Evolutionary conservation across 2,329 filamentous ascomycete species (phyloP).

Genomic region (Fusarium falciforme): DNA sequence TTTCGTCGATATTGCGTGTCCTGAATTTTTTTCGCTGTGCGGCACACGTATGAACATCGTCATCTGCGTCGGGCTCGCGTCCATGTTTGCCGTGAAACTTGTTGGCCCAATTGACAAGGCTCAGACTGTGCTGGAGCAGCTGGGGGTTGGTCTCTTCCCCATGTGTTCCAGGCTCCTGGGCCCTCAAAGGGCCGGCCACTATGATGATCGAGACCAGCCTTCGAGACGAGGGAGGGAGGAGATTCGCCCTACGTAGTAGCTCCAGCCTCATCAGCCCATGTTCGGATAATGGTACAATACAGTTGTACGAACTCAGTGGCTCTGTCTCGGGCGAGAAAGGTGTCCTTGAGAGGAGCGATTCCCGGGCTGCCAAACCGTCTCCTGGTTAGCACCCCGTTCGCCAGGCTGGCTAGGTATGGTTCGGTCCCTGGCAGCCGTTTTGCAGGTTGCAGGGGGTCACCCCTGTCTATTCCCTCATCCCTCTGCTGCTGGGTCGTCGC

Average conservation of each 20-base stretch:
- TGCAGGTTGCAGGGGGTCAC: slow-evolving; percentile 18
- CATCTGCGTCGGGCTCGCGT: slow-evolving; percentile 22
- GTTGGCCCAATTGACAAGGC: slow-evolving; percentile 18
- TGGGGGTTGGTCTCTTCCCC: slow-evolving; percentile 6
- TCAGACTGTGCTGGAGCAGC: slow-evolving; percentile 20
- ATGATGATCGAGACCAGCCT: slow-evolving; percentile 23
- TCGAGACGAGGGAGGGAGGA: neutral
- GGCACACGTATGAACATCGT: slow-evolving; percentile 35
- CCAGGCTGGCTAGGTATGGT: slow-evolving; percentile 3
- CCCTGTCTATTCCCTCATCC: slow-evolving; percentile 17
- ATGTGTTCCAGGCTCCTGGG: slow-evolving; percentile 25
- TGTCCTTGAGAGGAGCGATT: slow-evolving; percentile 17
- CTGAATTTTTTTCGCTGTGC: slow-evolving; percentile 9
- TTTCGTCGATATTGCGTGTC: slow-evolving; percentile 25
- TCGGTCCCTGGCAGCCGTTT: slow-evolving; percentile 37
- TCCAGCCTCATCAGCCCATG: neutral
- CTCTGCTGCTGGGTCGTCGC: slow-evolving; percentile 10
- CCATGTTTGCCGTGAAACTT: slow-evolving; percentile 14
- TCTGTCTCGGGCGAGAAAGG: neutral
- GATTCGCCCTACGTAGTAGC: neutral
- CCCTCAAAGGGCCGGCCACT: slow-evolving; percentile 7
- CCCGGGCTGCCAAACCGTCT: slow-evolving; percentile 21
- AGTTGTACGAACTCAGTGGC: neutral
- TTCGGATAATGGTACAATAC: neutral
- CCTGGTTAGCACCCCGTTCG: slow-evolving; percentile 9